Conservation (phyloP, 352 stramenopile genomes). For the Blastocystis hominis region DNA sequence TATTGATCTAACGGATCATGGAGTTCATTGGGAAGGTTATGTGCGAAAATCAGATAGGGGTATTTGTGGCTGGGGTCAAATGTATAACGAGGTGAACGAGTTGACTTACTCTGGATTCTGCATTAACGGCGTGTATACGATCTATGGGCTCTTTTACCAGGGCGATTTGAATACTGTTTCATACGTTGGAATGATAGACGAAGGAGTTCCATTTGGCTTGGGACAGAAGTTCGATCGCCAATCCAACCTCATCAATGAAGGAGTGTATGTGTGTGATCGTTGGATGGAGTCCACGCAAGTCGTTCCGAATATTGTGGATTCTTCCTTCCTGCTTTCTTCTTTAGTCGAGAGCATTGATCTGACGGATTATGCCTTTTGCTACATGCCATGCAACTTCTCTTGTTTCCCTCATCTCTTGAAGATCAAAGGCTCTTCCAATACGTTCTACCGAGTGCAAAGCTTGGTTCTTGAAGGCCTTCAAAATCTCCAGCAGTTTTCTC, state of each 20-base stretch:
- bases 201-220: background rate
- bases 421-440: background rate
- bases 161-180: background rate
- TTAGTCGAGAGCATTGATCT: background rate
- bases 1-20: background rate
- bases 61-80: background rate
- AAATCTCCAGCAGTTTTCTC: background rate
- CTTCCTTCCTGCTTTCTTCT: background rate
- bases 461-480: background rate
- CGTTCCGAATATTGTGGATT: background rate
- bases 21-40: conserved; percentile 6
- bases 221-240: background rate
- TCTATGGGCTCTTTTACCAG: background rate
- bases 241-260: background rate
- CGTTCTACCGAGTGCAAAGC: background rate
- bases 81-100: background rate
- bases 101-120: background rate
- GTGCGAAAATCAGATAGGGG: background rate
- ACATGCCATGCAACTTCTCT: background rate
- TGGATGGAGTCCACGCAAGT: background rate
- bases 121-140: background rate
- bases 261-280: background rate
- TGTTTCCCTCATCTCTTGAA: background rate
- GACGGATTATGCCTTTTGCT: background rate
- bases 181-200: background rate